These are phyloP conservation scores for Penicillium rolfsii DNA, from an alignment of 2,329 filamentous ascomycete genomes.

Conservation along the genomic window DNA sequence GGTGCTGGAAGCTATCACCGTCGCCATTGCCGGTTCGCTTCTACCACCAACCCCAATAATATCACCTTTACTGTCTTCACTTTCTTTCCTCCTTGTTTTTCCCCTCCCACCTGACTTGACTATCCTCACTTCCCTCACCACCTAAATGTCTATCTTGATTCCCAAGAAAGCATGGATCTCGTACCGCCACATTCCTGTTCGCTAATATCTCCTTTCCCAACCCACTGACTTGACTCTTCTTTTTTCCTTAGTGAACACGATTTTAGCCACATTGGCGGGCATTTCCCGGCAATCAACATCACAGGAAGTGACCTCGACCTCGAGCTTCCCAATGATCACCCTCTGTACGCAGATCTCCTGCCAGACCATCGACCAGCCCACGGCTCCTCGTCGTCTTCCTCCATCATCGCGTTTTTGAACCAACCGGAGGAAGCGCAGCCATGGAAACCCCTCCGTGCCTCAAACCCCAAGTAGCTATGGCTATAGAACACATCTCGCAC, in stretches of 20 bases:
- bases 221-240: not conserved
- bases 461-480: not conserved
- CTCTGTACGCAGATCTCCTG: not conserved
- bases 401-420: not conserved
- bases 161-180: not conserved
- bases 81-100: no score
- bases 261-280: not conserved
- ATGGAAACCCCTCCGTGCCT: not conserved
- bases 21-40: not conserved
- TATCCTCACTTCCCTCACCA: no score
- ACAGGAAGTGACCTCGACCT: not conserved
- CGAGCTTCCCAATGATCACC: not conserved
- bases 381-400: not conserved
- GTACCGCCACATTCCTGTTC: not conserved
- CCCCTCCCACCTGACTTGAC: no score
- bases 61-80: no score
- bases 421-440: not conserved
- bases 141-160: not conserved
- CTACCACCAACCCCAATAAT: not conserved
- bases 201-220: not conserved
- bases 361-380: not conserved
- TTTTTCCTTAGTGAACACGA: not conserved
- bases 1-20: not conserved
- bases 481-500: not conserved
- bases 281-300: not conserved